Percentiles rank a stretch among this genome's conserved stretches.
Evolutionary conservation across 495 filamentous ascomycete genomes (phyloP).

Genomic region (Jackrogersella multiformis): DNA sequence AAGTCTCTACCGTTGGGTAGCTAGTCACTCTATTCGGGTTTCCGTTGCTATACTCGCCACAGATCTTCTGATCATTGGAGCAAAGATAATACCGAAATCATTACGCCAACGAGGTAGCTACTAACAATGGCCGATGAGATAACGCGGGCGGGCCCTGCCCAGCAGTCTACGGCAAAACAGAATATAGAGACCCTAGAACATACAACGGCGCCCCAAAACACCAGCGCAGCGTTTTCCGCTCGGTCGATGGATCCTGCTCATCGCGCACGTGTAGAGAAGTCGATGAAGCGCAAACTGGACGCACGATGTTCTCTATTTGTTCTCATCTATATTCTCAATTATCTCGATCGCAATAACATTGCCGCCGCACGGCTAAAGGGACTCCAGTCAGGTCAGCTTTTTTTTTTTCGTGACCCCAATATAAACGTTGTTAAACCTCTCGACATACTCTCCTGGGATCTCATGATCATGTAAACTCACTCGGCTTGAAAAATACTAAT

Average conservation of each 20-base stretch:
- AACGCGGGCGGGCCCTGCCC: conserved; percentile 15
- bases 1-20: neutral
- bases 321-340: conserved; percentile 77
- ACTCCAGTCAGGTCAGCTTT: conserved; percentile 51
- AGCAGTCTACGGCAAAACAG: conserved; percentile 10
- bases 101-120: neutral
- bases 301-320: conserved; percentile 54
- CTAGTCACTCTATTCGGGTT: neutral
- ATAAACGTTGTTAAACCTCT: neutral
- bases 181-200: conserved; percentile 32
- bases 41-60: neutral
- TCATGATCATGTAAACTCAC: neutral
- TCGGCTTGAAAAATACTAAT: conserved; percentile 10
- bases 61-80: neutral
- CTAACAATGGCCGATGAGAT: conserved; percentile 36
- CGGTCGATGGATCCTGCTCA: conserved; percentile 48
- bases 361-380: conserved; percentile 59
- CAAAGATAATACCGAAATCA: neutral
- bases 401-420: neutral
- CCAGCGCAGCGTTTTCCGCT: conserved; percentile 9
- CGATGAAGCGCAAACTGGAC: conserved; percentile 55
- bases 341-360: conserved; percentile 72
- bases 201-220: neutral
- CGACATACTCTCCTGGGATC: too few relatives aligned
- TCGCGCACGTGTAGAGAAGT: conserved; percentile 51